Percentiles rank a stretch among this genome's conserved stretches.
Conservation (phyloP, 768 basidiomycete species). For the Podaxis sp. region DNA sequence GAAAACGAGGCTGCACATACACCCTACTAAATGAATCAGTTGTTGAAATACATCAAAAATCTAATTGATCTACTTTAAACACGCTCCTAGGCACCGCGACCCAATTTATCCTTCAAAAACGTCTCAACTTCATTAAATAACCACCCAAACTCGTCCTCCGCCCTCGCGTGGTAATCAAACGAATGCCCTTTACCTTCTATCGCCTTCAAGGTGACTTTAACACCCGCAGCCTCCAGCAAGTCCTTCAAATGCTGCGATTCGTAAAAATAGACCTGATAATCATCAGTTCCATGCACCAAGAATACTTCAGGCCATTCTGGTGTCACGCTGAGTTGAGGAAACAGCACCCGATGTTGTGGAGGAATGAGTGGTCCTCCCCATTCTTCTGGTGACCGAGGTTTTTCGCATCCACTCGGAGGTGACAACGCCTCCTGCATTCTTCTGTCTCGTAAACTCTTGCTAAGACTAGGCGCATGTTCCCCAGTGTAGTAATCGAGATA, state of each 20-base stretch:
- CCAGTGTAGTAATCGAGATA: constrained; percentile 62
- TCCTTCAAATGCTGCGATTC: constrained; percentile 40
- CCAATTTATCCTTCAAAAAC: constrained; percentile 3
- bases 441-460: constrained; percentile 36
- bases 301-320: constrained; percentile 45
- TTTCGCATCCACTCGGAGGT: not conserved
- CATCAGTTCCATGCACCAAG: constrained; percentile 47
- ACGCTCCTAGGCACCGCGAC: not conserved
- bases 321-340: constrained; percentile 43
- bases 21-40: too few species aligned
- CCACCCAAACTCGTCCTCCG: constrained; percentile 30
- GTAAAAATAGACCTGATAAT: constrained; percentile 42
- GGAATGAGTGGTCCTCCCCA: constrained; percentile 25
- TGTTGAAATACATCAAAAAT: not conserved
- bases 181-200: constrained; percentile 45
- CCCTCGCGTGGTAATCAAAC: constrained; percentile 49
- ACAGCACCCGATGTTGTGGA: constrained; percentile 31
- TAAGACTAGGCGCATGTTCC: constrained; percentile 47
- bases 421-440: not conserved
- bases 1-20: too few species aligned
- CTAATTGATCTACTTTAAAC: not conserved
- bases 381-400: not conserved
- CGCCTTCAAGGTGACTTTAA: constrained; percentile 25
- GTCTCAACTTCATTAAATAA: constrained; percentile 14
- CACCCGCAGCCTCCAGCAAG: constrained; percentile 30